Conservation (phyloP, 2,329 filamentous ascomycete species). For the Colletotrichum lentis region DNA sequence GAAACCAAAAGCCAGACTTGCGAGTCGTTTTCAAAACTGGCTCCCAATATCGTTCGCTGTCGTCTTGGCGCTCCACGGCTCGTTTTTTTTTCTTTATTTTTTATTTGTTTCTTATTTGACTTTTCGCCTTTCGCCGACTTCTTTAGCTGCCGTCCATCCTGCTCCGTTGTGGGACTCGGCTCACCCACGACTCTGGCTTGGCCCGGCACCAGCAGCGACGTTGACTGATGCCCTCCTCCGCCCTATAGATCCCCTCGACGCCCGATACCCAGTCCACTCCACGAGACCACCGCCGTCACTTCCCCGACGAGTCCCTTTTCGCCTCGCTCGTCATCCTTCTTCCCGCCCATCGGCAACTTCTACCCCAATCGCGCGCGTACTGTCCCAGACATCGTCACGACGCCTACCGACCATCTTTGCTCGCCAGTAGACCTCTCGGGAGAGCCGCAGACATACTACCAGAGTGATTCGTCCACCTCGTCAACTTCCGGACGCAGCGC, state of each 20-base stretch:
- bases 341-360: slow-evolving; percentile 41
- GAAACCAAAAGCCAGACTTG: no score
- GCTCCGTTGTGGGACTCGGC: slow-evolving; percentile 42
- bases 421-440: slow-evolving; percentile 35
- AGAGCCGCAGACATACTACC: slow-evolving; percentile 47
- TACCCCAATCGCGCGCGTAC: slow-evolving; percentile 41
- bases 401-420: slow-evolving; percentile 42
- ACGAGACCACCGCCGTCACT: slow-evolving; percentile 52
- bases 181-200: slow-evolving; percentile 25
- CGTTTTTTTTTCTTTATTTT: slow-evolving; percentile 25
- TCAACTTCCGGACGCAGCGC: slow-evolving; percentile 46
- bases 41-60: slow-evolving; percentile 12
- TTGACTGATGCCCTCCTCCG: slow-evolving; percentile 40
- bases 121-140: slow-evolving; percentile 37
- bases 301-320: slow-evolving; percentile 51
- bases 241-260: slow-evolving; percentile 57
- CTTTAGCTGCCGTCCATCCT: slow-evolving; percentile 9
- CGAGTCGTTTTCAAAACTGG: no score
- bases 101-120: slow-evolving; percentile 16
- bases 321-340: slow-evolving; percentile 42
- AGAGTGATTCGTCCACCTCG: slow-evolving; percentile 49
- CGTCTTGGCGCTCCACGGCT: slow-evolving; percentile 27
- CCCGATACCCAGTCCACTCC: slow-evolving; percentile 60
- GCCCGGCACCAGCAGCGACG: slow-evolving; percentile 19
- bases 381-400: slow-evolving; percentile 47